Evolutionary conservation across 1,139 yeast species (phyloP).

Genomic region (Protomyces macrosporus): DNA sequence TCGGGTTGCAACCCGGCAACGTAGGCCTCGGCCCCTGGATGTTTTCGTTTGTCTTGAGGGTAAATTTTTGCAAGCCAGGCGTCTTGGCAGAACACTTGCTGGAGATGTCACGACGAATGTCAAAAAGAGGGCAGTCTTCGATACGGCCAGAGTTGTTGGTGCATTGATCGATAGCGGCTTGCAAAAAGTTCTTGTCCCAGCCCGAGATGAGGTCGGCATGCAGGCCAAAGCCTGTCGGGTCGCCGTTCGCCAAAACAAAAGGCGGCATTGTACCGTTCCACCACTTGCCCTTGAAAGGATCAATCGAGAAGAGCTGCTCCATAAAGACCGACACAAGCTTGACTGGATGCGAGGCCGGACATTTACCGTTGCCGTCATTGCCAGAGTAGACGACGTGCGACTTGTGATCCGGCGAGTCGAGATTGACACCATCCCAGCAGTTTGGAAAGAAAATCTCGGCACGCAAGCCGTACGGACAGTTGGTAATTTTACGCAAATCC

Average conservation of each 20-base stretch:
- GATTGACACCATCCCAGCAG: constrained; percentile 29
- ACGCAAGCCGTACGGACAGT: constrained; percentile 28
- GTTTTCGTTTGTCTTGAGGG: constrained; percentile 5
- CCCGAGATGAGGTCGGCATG: constrained; percentile 29
- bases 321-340: constrained; percentile 20
- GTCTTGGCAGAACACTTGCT: constrained; percentile 1
- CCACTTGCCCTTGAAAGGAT: constrained; percentile 20
- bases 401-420: constrained; percentile 26
- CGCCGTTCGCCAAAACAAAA: constrained; percentile 26
- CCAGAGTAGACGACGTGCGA: constrained; percentile 28
- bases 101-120: constrained; percentile 3
- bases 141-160: constrained; percentile 23
- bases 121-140: constrained; percentile 25
- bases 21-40: background rate
- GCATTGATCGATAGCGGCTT: constrained; percentile 27
- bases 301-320: constrained; percentile 24
- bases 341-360: constrained; percentile 26
- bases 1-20: constrained; percentile 26
- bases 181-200: constrained; percentile 26
- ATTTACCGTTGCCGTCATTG: constrained; percentile 22
- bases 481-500: background rate
- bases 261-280: constrained; percentile 26
- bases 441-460: constrained; percentile 29
- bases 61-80: constrained; percentile 1
- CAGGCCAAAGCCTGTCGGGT: constrained; percentile 27